phyloP scores from a whole-genome alignment of 1,284 basidiomycete genomes.

The Pseudozyma sp. region DNA sequence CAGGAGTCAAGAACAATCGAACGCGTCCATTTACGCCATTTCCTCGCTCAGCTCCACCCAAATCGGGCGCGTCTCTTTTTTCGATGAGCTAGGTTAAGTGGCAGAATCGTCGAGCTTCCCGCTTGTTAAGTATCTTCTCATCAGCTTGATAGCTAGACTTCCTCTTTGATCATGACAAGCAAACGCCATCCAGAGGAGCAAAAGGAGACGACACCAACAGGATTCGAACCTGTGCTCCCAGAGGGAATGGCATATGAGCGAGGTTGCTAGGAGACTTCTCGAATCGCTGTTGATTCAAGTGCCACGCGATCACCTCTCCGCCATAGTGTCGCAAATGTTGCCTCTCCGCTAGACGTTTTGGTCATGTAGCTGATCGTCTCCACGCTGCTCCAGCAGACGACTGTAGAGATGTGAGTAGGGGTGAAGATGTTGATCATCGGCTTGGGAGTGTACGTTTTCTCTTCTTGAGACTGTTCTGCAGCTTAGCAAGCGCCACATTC shows the following conservation, averaged over 20 bases:
- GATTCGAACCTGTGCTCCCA: constrained; percentile 57
- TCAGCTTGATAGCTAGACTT: too few relatives aligned
- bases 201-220: constrained; percentile 48
- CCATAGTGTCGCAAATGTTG: constrained; percentile 34
- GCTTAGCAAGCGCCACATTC: too few relatives aligned
- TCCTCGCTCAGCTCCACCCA: not conserved
- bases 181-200: not conserved
- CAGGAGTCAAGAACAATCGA: not conserved
- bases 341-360: too few relatives aligned
- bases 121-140: too few relatives aligned
- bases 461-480: too few relatives aligned
- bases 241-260: constrained; percentile 48
- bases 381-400: too few relatives aligned
- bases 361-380: too few relatives aligned
- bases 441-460: too few relatives aligned
- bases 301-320: constrained; percentile 58
- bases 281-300: constrained; percentile 35
- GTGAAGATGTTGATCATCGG: too few relatives aligned
- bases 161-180: too few relatives aligned
- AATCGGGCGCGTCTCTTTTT: not conserved
- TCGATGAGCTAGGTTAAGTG: not conserved
- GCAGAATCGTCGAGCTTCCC: not conserved
- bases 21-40: constrained; percentile 25
- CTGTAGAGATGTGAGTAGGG: too few relatives aligned
- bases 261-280: constrained; percentile 39